Percentiles rank a stretch among this genome's conserved stretches.
These are phyloP conservation scores for Cladosporium sp. DNA, from an alignment of 2,329 filamentous ascomycete genomes.

Conservation along the genomic window DNA sequence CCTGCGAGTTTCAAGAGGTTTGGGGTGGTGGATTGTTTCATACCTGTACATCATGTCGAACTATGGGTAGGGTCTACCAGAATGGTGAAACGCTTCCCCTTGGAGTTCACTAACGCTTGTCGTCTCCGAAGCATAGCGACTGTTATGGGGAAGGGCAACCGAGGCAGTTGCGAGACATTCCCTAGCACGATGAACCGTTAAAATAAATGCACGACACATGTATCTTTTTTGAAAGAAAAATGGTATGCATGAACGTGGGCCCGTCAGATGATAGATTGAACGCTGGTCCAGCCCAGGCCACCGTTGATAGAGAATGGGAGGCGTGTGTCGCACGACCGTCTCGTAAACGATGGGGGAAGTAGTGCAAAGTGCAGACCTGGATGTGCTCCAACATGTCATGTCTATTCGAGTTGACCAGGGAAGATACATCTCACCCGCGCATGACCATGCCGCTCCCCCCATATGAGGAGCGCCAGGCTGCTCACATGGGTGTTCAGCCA, in stretches of 20 bases:
- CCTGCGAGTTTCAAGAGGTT: not conserved
- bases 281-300: not conserved
- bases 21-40: not conserved
- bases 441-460: not conserved
- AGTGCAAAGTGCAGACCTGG: not conserved
- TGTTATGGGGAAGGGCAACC: not conserved
- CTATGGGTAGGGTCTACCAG: not conserved
- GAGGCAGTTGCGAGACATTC: not conserved
- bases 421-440: not conserved
- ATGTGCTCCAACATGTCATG: not conserved
- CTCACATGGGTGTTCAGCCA: not conserved
- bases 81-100: not conserved
- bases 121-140: not conserved
- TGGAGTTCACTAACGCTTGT: not conserved
- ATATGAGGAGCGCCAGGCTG: not conserved
- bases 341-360: not conserved
- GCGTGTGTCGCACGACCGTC: constrained; percentile 12
- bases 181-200: not conserved
- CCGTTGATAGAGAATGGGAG: not conserved
- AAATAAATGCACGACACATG: not conserved
- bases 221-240: not conserved
- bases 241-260: not conserved
- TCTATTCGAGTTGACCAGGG: not conserved
- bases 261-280: not conserved
- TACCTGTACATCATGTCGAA: not conserved